Evolutionary conservation across 345 rosid genomes (phyloP).

Genomic region (Isatis tinctoria): DNA sequence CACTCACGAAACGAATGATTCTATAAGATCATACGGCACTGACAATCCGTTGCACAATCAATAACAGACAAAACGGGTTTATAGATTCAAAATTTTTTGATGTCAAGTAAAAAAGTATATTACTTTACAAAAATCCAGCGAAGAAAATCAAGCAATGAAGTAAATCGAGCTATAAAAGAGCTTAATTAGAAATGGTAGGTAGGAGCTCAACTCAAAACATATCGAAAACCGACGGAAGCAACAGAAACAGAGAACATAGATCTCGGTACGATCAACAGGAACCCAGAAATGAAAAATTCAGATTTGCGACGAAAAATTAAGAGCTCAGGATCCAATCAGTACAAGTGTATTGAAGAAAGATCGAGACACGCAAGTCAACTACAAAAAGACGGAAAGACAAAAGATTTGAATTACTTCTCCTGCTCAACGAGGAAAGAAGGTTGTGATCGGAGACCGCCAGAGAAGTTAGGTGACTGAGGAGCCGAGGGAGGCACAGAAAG

Average conservation of each 20-base stretch:
- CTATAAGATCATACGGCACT: background rate
- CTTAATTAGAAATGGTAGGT: background rate
- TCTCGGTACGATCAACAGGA: conserved; percentile 4
- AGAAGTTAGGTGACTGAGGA: conserved; percentile 83
- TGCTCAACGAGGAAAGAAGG: conserved; percentile 72
- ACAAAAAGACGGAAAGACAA: background rate
- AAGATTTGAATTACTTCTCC: conserved; percentile 53
- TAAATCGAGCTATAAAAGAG: background rate
- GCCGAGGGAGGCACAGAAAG: conserved; percentile 54
- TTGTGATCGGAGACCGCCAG: conserved; percentile 66
- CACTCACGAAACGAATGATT: background rate
- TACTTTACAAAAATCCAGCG: background rate
- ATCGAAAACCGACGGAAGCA: background rate
- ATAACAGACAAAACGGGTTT: background rate
- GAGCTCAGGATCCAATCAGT: conserved; percentile 3
- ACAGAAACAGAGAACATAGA: conserved; percentile 10
- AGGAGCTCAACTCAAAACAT: background rate
- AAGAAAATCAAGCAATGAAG: background rate
- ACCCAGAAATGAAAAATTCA: background rate
- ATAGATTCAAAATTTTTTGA: background rate
- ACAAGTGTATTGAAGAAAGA: background rate
- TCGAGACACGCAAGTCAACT: conserved; percentile 16
- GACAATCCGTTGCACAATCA: background rate
- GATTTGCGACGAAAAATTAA: background rate
- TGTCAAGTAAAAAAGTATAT: background rate